Evolutionary conservation across 2,329 filamentous ascomycete genomes (phyloP).

Genomic region (Mycosphaerella sp.): DNA sequence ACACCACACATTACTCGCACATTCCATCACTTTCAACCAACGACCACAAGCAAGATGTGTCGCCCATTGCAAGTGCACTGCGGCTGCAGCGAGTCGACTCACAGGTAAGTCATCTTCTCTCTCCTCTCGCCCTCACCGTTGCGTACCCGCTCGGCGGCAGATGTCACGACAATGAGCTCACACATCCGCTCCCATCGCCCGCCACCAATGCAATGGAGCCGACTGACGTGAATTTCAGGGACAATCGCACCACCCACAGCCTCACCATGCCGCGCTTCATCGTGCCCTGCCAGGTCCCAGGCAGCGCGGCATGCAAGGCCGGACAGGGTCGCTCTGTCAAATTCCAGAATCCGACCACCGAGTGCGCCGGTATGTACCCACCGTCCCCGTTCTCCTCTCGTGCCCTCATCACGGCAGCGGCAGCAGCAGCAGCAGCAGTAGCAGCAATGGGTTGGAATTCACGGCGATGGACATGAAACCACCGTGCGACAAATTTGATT

Average conservation of each 20-base stretch:
- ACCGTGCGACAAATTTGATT: not conserved
- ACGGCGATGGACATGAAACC: not conserved
- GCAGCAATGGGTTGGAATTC: not conserved
- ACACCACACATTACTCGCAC: not conserved
- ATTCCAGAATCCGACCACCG: conserved; percentile 6
- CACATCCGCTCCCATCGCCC: not conserved
- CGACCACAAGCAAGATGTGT: not conserved
- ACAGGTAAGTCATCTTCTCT: not conserved
- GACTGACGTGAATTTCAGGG: not conserved
- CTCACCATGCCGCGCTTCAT: not conserved
- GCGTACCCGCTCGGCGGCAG: not conserved
- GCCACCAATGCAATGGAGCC: conserved; percentile 2
- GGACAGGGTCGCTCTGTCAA: conserved; percentile 1
- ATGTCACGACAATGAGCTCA: not conserved
- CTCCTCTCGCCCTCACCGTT: not conserved
- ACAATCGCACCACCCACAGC: not conserved
- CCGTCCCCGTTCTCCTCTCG: not conserved
- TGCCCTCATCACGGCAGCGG: not conserved
- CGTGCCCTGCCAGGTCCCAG: conserved; percentile 3
- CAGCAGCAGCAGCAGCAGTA: not conserved
- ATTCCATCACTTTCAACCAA: not conserved
- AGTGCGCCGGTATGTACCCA: conserved; percentile 5
- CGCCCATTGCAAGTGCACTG: not conserved
- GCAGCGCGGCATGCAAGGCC: conserved; percentile 1
- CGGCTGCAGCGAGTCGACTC: not conserved